phyloP scores from a whole-genome alignment of 2,329 filamentous ascomycete species.

The Aspergillus nomiae region DNA sequence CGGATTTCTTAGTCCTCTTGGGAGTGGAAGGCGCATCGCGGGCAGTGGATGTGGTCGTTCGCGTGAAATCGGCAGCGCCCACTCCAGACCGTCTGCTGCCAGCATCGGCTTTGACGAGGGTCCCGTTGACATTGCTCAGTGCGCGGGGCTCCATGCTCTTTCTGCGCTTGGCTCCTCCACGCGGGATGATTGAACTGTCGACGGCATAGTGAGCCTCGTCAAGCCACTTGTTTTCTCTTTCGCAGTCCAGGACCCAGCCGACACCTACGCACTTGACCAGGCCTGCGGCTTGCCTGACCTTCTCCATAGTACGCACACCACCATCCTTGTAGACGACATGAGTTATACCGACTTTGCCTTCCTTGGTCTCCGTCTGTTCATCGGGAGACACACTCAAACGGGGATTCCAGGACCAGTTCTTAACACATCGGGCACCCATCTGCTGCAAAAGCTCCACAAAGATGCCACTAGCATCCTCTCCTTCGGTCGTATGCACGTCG shows the following conservation, averaged over 20 bases:
- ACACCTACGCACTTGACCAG: constrained; percentile 84
- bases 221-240: constrained; percentile 74
- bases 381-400: constrained; percentile 41
- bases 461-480: constrained; percentile 76
- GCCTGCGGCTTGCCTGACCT: constrained; percentile 70
- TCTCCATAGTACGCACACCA: constrained; percentile 76
- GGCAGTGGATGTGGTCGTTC: constrained; percentile 35
- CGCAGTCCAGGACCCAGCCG: constrained; percentile 84
- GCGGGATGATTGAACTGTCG: constrained; percentile 67
- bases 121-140: constrained; percentile 69
- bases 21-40: constrained; percentile 17
- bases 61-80: constrained; percentile 35
- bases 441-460: constrained; percentile 77
- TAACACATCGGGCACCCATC: constrained; percentile 80
- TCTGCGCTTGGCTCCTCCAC: constrained; percentile 69
- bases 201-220: constrained; percentile 71
- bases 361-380: constrained; percentile 34
- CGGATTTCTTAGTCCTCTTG: constrained; percentile 12
- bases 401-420: constrained; percentile 75
- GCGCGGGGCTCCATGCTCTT: constrained; percentile 81
- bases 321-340: constrained; percentile 92
- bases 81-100: constrained; percentile 34
- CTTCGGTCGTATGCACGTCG: constrained; percentile 80
- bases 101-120: constrained; percentile 49
- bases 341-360: constrained; percentile 70